Percentiles rank a stretch among this genome's conserved stretches.
phyloP scores from a whole-genome alignment of 2,329 filamentous ascomycete genomes.

The Talaromyces funiculosus region DNA sequence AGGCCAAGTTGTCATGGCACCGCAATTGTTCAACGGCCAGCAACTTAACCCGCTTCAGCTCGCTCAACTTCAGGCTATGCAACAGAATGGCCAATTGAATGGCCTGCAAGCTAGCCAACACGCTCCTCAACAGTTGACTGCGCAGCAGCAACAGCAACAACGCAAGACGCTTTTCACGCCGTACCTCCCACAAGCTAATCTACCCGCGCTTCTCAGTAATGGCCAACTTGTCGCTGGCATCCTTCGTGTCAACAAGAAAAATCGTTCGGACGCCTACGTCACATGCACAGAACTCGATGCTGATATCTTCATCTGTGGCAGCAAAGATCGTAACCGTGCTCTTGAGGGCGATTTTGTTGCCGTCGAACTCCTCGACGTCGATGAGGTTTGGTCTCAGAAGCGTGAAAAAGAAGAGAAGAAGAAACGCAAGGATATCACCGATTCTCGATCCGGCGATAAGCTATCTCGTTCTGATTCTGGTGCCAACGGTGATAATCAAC shows the following conservation, averaged over 20 bases:
- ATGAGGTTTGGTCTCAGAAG: conserved; percentile 98
- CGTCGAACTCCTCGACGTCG: conserved; percentile 91
- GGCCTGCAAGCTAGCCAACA: conserved; percentile 66
- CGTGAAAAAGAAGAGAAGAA: conserved; percentile 99
- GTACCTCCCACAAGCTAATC: conserved; percentile 88
- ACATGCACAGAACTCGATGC: conserved; percentile 91
- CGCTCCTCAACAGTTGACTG: conserved; percentile 56
- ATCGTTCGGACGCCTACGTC: conserved; percentile 96
- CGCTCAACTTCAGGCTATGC: conserved; percentile 83
- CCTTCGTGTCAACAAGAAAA: conserved; percentile 98
- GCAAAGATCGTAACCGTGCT: conserved; percentile 96
- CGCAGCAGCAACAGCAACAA: conserved; percentile 66
- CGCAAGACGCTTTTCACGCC: conserved; percentile 98
- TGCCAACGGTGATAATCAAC: conserved; percentile 57
- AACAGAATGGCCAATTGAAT: conserved; percentile 82
- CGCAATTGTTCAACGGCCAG: conserved; percentile 77
- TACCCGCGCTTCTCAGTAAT: conserved; percentile 83
- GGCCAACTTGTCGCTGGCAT: conserved; percentile 95
- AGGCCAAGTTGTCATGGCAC: conserved; percentile 77
- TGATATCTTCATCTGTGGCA: conserved; percentile 98
- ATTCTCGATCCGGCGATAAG: conserved; percentile 70
- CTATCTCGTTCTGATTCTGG: conserved; percentile 53
- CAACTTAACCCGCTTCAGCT: conserved; percentile 83
- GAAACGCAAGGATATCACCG: conserved; percentile 98
- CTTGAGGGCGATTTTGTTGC: conserved; percentile 94